Conservation (phyloP, 2,329 filamentous ascomycete species). For the Endoconidiophora laricicola region DNA sequence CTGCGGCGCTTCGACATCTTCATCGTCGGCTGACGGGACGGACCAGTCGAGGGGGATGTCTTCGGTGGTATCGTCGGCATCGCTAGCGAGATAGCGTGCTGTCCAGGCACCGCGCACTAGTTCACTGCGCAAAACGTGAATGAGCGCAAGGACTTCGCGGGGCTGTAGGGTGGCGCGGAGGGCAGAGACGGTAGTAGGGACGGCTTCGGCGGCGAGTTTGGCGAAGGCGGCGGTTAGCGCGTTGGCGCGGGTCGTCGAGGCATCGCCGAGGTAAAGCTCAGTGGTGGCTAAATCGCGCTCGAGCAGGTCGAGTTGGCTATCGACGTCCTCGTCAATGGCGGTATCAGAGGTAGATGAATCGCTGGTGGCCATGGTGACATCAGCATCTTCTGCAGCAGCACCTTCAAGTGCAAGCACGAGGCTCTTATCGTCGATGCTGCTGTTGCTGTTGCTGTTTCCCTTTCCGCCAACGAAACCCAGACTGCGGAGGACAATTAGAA, state of each 20-base stretch:
- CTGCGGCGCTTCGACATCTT: constrained; percentile 25
- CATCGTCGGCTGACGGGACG: constrained; percentile 20
- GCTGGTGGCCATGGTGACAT: not conserved
- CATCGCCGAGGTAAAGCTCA: constrained; percentile 48
- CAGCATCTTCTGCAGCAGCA: too few relatives aligned
- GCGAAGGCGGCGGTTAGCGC: constrained; percentile 52
- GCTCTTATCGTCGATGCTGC: not conserved
- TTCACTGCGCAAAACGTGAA: constrained; percentile 56
- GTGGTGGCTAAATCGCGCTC: constrained; percentile 52
- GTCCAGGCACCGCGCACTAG: constrained; percentile 64
- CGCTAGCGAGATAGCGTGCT: constrained; percentile 45
- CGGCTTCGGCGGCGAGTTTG: constrained; percentile 51
- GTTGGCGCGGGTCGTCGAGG: constrained; percentile 43
- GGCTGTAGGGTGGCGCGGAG: constrained; percentile 47
- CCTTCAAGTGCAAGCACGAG: too few relatives aligned
- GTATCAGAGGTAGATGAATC: not conserved
- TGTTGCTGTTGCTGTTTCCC: constrained; percentile 13
- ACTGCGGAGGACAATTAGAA: constrained; percentile 51
- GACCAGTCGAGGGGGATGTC: too few relatives aligned
- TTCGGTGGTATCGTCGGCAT: constrained; percentile 19
- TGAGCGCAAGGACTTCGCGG: constrained; percentile 53
- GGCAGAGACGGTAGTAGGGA: constrained; percentile 40
- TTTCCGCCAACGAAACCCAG: constrained; percentile 40
- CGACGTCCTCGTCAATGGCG: constrained; percentile 19
- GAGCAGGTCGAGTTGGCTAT: constrained; percentile 41